Percentiles rank a stretch among this genome's conserved stretches.
Evolutionary conservation across 2,329 filamentous ascomycete species (phyloP).

Genomic region (Trichoderma sp.): DNA sequence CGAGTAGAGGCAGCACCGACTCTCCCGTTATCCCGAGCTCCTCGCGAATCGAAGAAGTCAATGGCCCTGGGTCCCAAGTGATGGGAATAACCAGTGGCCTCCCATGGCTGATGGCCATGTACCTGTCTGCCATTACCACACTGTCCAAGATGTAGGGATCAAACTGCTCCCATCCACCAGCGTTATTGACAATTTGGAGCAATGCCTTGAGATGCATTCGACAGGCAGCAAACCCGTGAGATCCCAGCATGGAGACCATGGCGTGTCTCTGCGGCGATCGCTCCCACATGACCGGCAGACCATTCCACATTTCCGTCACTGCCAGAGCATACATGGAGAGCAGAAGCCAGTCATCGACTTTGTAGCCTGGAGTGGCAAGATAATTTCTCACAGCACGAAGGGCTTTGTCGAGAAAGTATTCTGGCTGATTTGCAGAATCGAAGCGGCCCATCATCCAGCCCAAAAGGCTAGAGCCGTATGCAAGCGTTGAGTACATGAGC

Average conservation of each 20-base stretch:
- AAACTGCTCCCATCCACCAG: background rate
- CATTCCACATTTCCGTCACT: background rate
- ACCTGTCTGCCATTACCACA: background rate
- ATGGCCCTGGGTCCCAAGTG: background rate
- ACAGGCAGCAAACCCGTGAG: background rate
- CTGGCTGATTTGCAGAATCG: background rate
- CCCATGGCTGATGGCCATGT: background rate
- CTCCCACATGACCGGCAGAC: background rate
- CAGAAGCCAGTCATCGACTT: background rate
- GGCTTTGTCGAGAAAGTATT: background rate
- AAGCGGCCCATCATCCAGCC: background rate
- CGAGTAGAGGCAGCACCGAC: background rate
- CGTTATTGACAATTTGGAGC: background rate
- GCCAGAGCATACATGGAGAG: background rate
- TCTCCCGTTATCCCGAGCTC: background rate
- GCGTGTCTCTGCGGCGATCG: background rate
- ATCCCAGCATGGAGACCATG: background rate
- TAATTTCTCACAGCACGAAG: background rate
- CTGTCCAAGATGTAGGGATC: background rate
- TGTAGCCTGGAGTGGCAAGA: background rate
- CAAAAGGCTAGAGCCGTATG: background rate
- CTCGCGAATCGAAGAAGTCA: background rate
- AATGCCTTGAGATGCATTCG: background rate
- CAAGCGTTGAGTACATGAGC: constrained; percentile 1
- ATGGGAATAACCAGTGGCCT: background rate